Percentiles rank a stretch among this genome's conserved stretches.
These are phyloP conservation scores for Dactylellina cionopaga DNA, from an alignment of 2,329 filamentous ascomycete species.

Conservation along the genomic window DNA sequence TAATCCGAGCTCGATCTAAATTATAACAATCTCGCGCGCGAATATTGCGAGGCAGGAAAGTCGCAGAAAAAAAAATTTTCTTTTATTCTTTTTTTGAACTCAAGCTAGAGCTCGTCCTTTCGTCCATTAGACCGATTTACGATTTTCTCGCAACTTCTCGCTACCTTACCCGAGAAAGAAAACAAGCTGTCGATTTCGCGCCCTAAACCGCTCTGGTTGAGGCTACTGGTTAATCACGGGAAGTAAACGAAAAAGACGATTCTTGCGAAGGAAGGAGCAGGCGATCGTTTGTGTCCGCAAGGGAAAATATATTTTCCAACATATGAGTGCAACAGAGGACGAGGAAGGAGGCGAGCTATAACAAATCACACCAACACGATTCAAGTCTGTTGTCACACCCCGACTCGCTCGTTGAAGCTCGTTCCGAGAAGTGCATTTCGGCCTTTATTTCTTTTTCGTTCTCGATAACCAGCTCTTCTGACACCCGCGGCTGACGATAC, in stretches of 20 bases:
- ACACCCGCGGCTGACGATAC: constrained; percentile 39
- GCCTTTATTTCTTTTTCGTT: constrained; percentile 40
- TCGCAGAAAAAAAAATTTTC: constrained; percentile 23
- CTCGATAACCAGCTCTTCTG: constrained; percentile 34
- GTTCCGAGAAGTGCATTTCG: constrained; percentile 32
- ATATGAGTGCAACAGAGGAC: constrained; percentile 34
- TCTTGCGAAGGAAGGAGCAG: constrained; percentile 44
- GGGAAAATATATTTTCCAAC: constrained; percentile 34
- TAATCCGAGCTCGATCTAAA: constrained; percentile 48
- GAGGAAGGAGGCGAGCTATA: constrained; percentile 34
- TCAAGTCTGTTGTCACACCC: constrained; percentile 46
- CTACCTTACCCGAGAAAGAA: constrained; percentile 46
- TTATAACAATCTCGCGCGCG: constrained; percentile 14
- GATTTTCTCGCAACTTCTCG: constrained; percentile 11
- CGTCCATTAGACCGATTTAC: constrained; percentile 12
- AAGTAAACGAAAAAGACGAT: constrained; percentile 30
- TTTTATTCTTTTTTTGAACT: constrained; percentile 41
- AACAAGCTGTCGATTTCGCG: constrained; percentile 20
- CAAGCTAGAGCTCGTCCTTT: constrained; percentile 41
- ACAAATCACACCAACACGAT: constrained; percentile 21
- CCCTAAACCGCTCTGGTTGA: constrained; percentile 22
- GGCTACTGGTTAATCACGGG: constrained; percentile 35
- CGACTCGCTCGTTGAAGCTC: constrained; percentile 26
- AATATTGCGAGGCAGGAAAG: constrained; percentile 28
- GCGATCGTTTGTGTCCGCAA: constrained; percentile 43